phyloP scores from a whole-genome alignment of 2,329 filamentous ascomycete genomes.

The Shiraia sp. region DNA sequence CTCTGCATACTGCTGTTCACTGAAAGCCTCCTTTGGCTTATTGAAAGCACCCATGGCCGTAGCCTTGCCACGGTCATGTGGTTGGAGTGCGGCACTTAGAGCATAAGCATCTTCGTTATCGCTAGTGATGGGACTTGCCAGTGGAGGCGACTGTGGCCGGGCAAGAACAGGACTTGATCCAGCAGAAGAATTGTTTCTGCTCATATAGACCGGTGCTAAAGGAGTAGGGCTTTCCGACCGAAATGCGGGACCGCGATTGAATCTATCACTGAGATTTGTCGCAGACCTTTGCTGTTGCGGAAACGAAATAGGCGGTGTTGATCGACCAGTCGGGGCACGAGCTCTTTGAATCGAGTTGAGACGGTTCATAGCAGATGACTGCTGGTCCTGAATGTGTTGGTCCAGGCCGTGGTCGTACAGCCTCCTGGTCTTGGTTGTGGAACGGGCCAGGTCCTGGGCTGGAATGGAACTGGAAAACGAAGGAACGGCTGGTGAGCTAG shows the following conservation, averaged over 20 bases:
- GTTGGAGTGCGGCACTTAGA: slow-evolving; percentile 67
- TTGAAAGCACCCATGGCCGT: slow-evolving; percentile 74
- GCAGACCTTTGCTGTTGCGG: slow-evolving; percentile 50
- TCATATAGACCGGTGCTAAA: slow-evolving; percentile 42
- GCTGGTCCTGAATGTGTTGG: slow-evolving; percentile 79
- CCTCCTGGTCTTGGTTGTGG: slow-evolving; percentile 70
- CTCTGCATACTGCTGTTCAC: slow-evolving; percentile 83
- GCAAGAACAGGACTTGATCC: slow-evolving; percentile 47
- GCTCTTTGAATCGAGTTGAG: slow-evolving; percentile 77
- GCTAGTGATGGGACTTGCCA: slow-evolving; percentile 69
- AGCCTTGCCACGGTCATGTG: slow-evolving; percentile 78
- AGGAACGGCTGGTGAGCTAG: slow-evolving; percentile 34
- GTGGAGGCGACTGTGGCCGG: slow-evolving; percentile 55
- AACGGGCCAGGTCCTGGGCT: slow-evolving; percentile 60
- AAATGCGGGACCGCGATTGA: slow-evolving; percentile 43
- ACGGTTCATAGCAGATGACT: slow-evolving; percentile 73
- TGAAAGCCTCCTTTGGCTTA: slow-evolving; percentile 75
- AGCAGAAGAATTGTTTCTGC: slow-evolving; percentile 37
- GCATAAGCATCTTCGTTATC: slow-evolving; percentile 69
- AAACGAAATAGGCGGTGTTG: slow-evolving; percentile 54
- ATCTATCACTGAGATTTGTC: slow-evolving; percentile 54
- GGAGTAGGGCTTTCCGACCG: slow-evolving; percentile 54
- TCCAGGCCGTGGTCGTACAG: slow-evolving; percentile 83
- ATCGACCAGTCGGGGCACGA: slow-evolving; percentile 50
- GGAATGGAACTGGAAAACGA: slow-evolving; percentile 29